phyloP scores from a whole-genome alignment of 257 asterid genomes.

The Solanum sejunctum region DNA sequence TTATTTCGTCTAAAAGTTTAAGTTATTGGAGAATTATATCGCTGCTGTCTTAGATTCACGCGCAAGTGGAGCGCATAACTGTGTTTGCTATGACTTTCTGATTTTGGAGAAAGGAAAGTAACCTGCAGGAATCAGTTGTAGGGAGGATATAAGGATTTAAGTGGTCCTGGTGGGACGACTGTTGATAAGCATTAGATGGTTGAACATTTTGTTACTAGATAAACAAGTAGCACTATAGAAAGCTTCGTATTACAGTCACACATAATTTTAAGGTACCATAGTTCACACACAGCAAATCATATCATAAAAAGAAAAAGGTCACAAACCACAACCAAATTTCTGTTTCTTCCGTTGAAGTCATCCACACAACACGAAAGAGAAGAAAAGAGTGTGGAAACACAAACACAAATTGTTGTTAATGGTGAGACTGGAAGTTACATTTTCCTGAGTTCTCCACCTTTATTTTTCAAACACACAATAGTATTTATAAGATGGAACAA shows the following conservation, averaged over 20 bases:
- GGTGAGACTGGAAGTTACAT: not conserved
- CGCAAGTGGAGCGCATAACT: not conserved
- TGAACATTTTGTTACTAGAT: not conserved
- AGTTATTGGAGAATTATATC: not conserved
- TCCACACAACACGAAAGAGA: not conserved
- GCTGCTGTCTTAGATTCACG: not conserved
- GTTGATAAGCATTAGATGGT: not conserved
- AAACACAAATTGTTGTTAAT: not conserved
- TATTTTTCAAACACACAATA: not conserved
- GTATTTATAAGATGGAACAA: not conserved
- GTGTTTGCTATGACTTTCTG: not conserved
- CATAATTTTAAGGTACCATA: not conserved
- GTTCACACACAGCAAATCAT: not conserved
- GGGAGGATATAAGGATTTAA: not conserved
- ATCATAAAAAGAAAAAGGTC: not conserved
- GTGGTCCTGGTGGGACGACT: not conserved
- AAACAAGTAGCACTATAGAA: not conserved
- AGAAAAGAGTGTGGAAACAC: not conserved
- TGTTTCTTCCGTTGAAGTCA: not conserved
- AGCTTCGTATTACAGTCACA: not conserved
- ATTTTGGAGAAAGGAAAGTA: not conserved
- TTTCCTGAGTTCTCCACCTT: not conserved
- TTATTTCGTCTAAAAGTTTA: not conserved
- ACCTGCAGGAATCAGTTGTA: not conserved
- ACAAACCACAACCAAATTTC: not conserved